Evolutionary conservation across 352 stramenopile genomes (phyloP).

Genomic region (Globisporangium apiculatum): DNA sequence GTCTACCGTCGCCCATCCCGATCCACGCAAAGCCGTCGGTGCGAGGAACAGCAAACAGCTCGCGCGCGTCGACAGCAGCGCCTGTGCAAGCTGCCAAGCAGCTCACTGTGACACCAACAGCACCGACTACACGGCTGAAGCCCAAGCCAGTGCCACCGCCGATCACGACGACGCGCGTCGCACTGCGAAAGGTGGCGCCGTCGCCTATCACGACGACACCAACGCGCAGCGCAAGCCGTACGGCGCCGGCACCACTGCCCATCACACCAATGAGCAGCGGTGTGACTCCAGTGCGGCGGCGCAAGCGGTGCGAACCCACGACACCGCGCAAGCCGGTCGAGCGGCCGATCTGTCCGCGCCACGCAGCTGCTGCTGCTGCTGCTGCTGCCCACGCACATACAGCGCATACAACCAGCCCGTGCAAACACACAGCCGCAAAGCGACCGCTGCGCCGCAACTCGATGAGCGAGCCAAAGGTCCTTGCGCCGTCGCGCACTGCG

Average conservation of each 20-base stretch:
- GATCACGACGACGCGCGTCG: not conserved
- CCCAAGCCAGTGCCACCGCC: not conserved
- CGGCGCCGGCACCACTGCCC: not conserved
- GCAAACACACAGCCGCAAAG: not conserved
- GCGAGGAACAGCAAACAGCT: not conserved
- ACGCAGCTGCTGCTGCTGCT: not conserved
- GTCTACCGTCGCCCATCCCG: constrained; percentile 5
- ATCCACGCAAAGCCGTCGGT: constrained; percentile 2
- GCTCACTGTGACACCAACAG: not conserved
- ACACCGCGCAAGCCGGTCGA: constrained; percentile 5
- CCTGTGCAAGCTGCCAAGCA: not conserved
- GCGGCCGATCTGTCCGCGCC: constrained; percentile 4
- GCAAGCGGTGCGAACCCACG: constrained; percentile 6
- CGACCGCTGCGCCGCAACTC: constrained; percentile 1
- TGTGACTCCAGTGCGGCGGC: not conserved
- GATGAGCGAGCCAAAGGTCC: constrained; percentile 1
- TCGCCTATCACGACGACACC: not conserved
- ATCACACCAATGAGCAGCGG: not conserved
- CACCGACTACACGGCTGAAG: not conserved
- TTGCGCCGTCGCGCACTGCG: not conserved
- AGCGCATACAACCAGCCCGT: not conserved
- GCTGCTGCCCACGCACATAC: not conserved
- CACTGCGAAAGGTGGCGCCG: too few species aligned
- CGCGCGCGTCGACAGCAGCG: too few species aligned
- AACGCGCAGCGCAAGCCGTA: not conserved